Base-by-base conservation (phyloP, 2,329 filamentous ascomycete species). In the Colletotrichum tofieldiae region DNA sequence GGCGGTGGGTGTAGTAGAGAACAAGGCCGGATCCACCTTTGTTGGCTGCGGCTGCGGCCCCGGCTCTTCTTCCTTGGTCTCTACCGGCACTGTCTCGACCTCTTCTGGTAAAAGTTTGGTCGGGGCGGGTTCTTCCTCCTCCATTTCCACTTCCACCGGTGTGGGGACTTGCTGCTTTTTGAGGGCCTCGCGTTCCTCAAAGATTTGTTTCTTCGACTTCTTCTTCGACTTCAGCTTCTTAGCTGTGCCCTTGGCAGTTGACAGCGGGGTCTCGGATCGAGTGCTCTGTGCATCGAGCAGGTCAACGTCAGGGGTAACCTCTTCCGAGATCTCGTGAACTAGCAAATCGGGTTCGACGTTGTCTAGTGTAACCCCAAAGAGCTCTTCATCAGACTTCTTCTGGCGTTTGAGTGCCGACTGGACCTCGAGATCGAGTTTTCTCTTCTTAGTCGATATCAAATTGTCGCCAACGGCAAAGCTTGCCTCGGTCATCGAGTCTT, bases 301-400 rank as follows among this genome's bases (percentile, higher is more conserved):
- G 71, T 86, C 86, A 62, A 84, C 82, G 74, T 89, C 87, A 2
- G 83, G 83, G 60, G 87, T 76, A 35, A 85, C 84, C 66, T 91
- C 88, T 62, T 88, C 85, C 18, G 88, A 84, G 32, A 86, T 82
- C 52, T 86, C 78, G 75, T 84, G 80, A 35, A 84, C 81, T 20
- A 85, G 83, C 63, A 87, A 83, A 41, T 87, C 86, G 39, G 84
- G 82, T 65, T 88, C 87, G 29, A 90, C 84, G 67, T 84, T 86
- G 62, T 86, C 85, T 29, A 90, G 85, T 43, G 87, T 89, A 55
- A 93, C 85, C 18, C 90, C 91, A 78, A 95, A 95, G 6, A 96
- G 86, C 76, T 94, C 93, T 76, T 96, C 93, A 70, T 95, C 93
- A 0, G 87, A 87, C 79, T 94, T 94, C 84, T 95, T 96, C 77